These are phyloP conservation scores for Septoria linicola DNA, from an alignment of 2,329 filamentous ascomycete genomes.

Conservation along the genomic window DNA sequence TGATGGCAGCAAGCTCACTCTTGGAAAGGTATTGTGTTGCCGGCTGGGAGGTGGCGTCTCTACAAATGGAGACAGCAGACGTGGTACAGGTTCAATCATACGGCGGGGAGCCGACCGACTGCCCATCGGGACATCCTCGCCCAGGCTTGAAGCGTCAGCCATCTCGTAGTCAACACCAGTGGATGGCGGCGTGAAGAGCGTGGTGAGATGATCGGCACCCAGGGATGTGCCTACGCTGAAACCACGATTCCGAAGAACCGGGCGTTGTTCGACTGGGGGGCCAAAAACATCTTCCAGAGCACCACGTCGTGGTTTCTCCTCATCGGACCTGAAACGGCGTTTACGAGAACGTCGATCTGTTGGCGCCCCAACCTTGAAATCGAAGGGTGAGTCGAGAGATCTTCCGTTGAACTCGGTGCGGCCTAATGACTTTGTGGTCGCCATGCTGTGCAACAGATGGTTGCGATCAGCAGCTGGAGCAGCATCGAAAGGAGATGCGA, in stretches of 20 bases:
- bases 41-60: slow-evolving; percentile 38
- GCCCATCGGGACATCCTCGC: slow-evolving; percentile 25
- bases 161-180: slow-evolving; percentile 32
- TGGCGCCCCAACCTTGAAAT: slow-evolving; percentile 51
- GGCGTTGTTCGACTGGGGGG: slow-evolving; percentile 52
- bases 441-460: slow-evolving; percentile 38
- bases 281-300: slow-evolving; percentile 49
- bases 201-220: slow-evolving; percentile 52
- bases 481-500: slow-evolving; percentile 48
- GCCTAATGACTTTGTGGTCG: slow-evolving; percentile 36
- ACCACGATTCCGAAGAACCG: slow-evolving; percentile 60
- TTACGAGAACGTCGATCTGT: slow-evolving; percentile 56
- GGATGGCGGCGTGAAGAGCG: slow-evolving; percentile 53
- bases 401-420: slow-evolving; percentile 33
- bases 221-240: slow-evolving; percentile 60
- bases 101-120: slow-evolving; percentile 37
- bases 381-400: slow-evolving; percentile 54
- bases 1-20: slow-evolving; percentile 38
- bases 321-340: slow-evolving; percentile 57
- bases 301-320: slow-evolving; percentile 48
- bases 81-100: slow-evolving; percentile 43
- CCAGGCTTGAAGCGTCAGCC: slow-evolving; percentile 31
- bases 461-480: slow-evolving; percentile 24
- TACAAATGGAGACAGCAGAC: slow-evolving; percentile 50
- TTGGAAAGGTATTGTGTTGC: slow-evolving; percentile 49